Conservation (phyloP, 768 basidiomycete species). For the Calvatia gigantea region DNA sequence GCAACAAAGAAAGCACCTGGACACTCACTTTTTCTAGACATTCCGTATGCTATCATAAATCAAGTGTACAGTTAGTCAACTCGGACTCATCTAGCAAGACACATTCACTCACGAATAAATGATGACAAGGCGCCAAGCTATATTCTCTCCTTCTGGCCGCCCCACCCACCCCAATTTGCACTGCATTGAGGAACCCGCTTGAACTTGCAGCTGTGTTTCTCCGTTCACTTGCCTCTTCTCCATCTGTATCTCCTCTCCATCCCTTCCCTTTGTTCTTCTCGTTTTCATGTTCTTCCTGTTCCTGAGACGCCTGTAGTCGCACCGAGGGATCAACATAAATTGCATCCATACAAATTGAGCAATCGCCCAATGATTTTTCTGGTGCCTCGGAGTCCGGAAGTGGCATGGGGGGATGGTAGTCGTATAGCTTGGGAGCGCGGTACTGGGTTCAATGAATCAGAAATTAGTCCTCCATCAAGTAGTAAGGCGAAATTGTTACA, state of each 20-base stretch:
- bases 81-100: not conserved
- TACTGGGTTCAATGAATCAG: conserved; percentile 39
- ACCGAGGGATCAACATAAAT: conserved; percentile 52
- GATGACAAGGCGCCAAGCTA: conserved; percentile 85
- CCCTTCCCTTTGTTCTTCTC: conserved; percentile 18
- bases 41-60: conserved; percentile 63
- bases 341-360: conserved; percentile 91
- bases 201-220: conserved; percentile 22
- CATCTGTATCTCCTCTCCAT: not conserved
- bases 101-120: conserved; percentile 71
- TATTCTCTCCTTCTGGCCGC: conserved; percentile 60
- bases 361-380: conserved; percentile 78
- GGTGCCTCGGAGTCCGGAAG: conserved; percentile 70
- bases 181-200: conserved; percentile 34
- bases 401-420: conserved; percentile 84
- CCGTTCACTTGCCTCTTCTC: conserved; percentile 17
- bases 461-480: not conserved
- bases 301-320: conserved; percentile 28
- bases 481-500: conserved; percentile 20
- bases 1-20: not conserved
- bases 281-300: conserved; percentile 29
- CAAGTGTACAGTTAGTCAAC: not conserved
- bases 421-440: conserved; percentile 56
- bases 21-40: conserved; percentile 72
- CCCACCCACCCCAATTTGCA: conserved; percentile 41